Evolutionary conservation across 257 asterid genomes (phyloP), one percentile per base, ranked within the genome.

Genomic region (Primulina huaijiensis): DNA sequence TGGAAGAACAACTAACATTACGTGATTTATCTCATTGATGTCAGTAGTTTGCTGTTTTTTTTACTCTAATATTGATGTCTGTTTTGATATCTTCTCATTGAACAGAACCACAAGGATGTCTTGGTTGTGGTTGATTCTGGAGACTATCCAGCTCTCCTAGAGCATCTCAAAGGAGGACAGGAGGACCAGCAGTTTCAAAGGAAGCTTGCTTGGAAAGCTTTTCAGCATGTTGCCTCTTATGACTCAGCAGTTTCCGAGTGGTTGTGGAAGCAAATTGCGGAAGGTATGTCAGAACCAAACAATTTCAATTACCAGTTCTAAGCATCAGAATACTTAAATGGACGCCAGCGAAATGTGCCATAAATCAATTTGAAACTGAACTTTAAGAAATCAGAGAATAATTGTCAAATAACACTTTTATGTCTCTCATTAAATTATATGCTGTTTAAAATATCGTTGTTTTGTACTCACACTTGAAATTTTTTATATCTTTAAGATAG

Each of bases 171-270:
- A 71, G 88, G 81, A 35, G 85, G 83, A 29, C 76, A 68, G 73
- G 89, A 80, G 16, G 92, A 91, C 62, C 85, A 81, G 74, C 88
- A 82, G 43, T 88, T 94, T 66, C 83, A 92, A 46, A 89, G 80
- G 81, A 79, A 59, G 81, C 80, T 94, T 68, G 99, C 97, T 65
- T 90, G 97, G 92, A 94, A 94, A 80, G 97, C 97, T 72, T 94
- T 94, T 83, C 90, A 86, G 78, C 97, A 94, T 73, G 92, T 86
- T 63, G 97, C 97, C 82, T 89, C 96, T n/a, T 94, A 91, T 78
- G 97, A 94, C 74, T 86, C 99, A 69, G 99, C 99, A 75, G 97
- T 94, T 78, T 90, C 99, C 35, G 97, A 94, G 70, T 94, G 99
- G 97, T 73, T 93, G 77, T 91, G 97, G 97, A 90, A 91, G 85